These are phyloP conservation scores for Penicillium cinerascens DNA, from an alignment of 495 filamentous ascomycete species.

Conservation along the genomic window DNA sequence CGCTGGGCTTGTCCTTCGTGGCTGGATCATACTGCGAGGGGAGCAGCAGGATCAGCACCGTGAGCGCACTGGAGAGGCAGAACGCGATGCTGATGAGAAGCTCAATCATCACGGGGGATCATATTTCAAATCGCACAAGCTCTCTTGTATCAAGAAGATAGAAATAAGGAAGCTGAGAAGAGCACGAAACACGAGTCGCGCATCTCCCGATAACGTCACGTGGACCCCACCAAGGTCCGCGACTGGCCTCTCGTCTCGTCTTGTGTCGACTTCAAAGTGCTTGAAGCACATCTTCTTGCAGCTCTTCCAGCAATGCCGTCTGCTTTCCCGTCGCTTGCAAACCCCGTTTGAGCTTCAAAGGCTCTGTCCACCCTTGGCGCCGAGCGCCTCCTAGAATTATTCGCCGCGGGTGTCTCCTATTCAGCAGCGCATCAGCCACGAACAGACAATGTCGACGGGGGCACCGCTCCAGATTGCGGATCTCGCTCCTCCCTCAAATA, in stretches of 20 bases:
- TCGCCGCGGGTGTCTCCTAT: slow-evolving; percentile 4
- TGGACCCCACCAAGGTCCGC: slow-evolving; percentile 6
- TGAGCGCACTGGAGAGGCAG: slow-evolving; percentile 46
- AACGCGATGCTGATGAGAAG: slow-evolving; percentile 43
- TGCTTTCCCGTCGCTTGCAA: background rate
- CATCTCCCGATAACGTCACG: slow-evolving; percentile 10
- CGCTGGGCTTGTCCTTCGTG: slow-evolving; percentile 32
- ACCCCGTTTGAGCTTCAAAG: slow-evolving; percentile 4
- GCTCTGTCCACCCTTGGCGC: slow-evolving; percentile 4
- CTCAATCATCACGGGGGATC: slow-evolving; percentile 36
- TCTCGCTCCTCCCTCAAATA: slow-evolving; percentile 25
- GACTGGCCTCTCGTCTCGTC: background rate
- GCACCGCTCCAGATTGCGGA: slow-evolving; percentile 31
- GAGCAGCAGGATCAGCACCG: slow-evolving; percentile 47
- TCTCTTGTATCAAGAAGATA: no score
- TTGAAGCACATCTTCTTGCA: background rate
- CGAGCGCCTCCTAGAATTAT: slow-evolving; percentile 1
- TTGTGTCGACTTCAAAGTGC: background rate
- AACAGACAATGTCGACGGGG: slow-evolving; percentile 40
- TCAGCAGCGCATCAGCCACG: slow-evolving; percentile 6
- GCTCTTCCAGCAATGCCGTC: slow-evolving; percentile 5
- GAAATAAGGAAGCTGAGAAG: no score
- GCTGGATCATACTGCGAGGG: slow-evolving; percentile 46
- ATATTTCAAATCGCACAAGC: background rate
- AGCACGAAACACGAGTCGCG: no score